These are phyloP conservation scores for Eremochloa ophiuroides DNA, from an alignment of 176 grass and related monocot species.

Conservation along the genomic window DNA sequence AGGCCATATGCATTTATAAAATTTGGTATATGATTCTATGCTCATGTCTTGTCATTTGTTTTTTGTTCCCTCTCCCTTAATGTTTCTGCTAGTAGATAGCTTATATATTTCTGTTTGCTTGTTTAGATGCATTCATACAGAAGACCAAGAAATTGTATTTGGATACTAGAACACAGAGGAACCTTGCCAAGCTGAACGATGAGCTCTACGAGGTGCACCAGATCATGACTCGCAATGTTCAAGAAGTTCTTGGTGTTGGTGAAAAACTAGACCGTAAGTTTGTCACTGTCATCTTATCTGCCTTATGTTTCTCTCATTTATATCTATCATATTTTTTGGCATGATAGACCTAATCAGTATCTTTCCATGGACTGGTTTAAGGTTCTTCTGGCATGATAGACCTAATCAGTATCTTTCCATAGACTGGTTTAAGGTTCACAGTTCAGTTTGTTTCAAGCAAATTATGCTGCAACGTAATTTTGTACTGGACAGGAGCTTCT, in stretches of 20 bases:
- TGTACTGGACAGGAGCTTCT: neutral
- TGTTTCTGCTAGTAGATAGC: conserved; percentile 6
- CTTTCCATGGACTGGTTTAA: neutral
- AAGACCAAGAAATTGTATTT: conserved; percentile 94
- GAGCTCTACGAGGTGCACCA: conserved; percentile 95
- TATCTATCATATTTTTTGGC: neutral
- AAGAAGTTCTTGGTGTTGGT: conserved; percentile 97
- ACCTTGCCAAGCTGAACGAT: conserved; percentile 88
- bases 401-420: neutral
- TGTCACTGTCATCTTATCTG: neutral
- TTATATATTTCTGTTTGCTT: conserved; percentile 14
- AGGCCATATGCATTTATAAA: conserved; percentile 98
- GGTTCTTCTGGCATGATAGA: neutral
- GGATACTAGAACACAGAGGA: conserved; percentile 89
- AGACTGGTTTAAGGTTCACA: neutral
- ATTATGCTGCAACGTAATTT: neutral
- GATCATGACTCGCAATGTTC: conserved; percentile 96
- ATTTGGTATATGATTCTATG: conserved; percentile 68
- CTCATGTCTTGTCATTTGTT: conserved; percentile 10
- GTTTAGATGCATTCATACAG: conserved; percentile 89
- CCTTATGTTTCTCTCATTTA: neutral
- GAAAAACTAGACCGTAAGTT: conserved; percentile 91
- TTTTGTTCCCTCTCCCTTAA: neutral
- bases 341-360: neutral
- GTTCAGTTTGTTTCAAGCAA: neutral